Conservation (phyloP, 129 eudicot genomes). For the Pseudognaphalium luteoalbum region DNA sequence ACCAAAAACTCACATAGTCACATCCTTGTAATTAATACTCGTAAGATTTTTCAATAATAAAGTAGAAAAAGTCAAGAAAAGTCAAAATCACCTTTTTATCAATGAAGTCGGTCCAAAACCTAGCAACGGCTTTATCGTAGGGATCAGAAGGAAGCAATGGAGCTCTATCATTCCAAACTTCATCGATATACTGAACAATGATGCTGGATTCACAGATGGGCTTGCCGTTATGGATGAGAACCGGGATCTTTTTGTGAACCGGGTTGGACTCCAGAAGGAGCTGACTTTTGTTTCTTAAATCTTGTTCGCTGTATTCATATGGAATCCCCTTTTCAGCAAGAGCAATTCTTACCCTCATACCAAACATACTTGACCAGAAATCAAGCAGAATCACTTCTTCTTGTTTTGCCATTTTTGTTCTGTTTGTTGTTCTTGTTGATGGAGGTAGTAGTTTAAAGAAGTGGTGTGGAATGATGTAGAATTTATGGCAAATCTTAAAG, state of each 20-base stretch:
- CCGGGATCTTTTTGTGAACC: slow-evolving; percentile 51
- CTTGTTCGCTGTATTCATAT: slow-evolving; percentile 39
- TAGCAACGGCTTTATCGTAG: slow-evolving; percentile 41
- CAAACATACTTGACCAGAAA: slow-evolving; percentile 39
- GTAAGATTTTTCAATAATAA: not conserved
- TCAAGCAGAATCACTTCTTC: slow-evolving; percentile 38
- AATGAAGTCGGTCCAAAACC: slow-evolving; percentile 54
- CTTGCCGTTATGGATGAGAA: slow-evolving; percentile 48
- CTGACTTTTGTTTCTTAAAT: slow-evolving; percentile 46
- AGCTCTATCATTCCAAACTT: slow-evolving; percentile 44
- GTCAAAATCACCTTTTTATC: slow-evolving; percentile 46
- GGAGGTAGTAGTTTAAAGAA: not conserved
- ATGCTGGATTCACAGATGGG: slow-evolving; percentile 49
- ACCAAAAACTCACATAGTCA: not conserved
- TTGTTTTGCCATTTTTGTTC: slow-evolving; percentile 16
- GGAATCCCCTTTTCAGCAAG: slow-evolving; percentile 49
- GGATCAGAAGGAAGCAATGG: slow-evolving; percentile 54
- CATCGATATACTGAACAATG: slow-evolving; percentile 51
- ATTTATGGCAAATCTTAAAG: no score
- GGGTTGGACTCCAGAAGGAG: slow-evolving; percentile 48
- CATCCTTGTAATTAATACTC: not conserved
- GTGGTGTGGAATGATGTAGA: not conserved
- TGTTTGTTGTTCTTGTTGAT: not conserved
- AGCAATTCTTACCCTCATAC: slow-evolving; percentile 53
- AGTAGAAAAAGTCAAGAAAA: not conserved